Percentiles rank a stretch among this genome's conserved stretches.
These are phyloP conservation scores for Metahyphopichia silvanorum DNA, from an alignment of 805 yeast genomes.

Conservation along the genomic window DNA sequence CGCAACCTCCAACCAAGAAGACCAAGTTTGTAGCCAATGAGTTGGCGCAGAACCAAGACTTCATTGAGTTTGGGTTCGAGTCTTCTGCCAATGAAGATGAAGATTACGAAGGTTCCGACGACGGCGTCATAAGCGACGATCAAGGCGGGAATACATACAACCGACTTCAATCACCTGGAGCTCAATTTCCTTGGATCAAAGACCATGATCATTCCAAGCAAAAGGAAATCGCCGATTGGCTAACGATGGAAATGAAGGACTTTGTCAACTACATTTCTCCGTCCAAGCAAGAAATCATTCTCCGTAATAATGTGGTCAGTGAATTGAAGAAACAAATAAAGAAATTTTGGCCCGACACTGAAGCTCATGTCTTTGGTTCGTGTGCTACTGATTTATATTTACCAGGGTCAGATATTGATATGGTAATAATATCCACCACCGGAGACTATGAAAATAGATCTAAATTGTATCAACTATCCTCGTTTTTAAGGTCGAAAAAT, in stretches of 20 bases:
- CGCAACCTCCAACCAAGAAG: conserved; percentile 6
- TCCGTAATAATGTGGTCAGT: conserved; percentile 63
- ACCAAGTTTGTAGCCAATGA: conserved; percentile 24
- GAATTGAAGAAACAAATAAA: conserved; percentile 52
- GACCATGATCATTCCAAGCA: conserved; percentile 76
- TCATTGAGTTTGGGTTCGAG: conserved; percentile 52
- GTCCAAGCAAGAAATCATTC: conserved; percentile 62
- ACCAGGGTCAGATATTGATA: conserved; percentile 95
- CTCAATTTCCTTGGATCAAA: conserved; percentile 69
- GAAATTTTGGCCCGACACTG: conserved; percentile 72
- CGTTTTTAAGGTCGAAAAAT: conserved; percentile 56
- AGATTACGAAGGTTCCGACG: conserved; percentile 24
- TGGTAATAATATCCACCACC: conserved; percentile 70
- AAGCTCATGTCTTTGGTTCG: conserved; percentile 87
- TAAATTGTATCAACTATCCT: conserved; percentile 69
- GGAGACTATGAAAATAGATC: conserved; percentile 61
- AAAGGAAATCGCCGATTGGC: conserved; percentile 80
- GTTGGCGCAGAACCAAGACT: conserved; percentile 46
- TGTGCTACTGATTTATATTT: conserved; percentile 89
- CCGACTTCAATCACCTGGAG: conserved; percentile 18
- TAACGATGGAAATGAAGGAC: conserved; percentile 80
- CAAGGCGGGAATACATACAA: conserved; percentile 24
- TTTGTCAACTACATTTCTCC: conserved; percentile 87
- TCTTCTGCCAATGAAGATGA: conserved; percentile 39
- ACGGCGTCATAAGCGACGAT: conserved; percentile 33